Evolutionary conservation across 768 basidiomycete species (phyloP), one percentile per base, ranked within the genome.

Genomic region (Termitomyces sp.): DNA sequence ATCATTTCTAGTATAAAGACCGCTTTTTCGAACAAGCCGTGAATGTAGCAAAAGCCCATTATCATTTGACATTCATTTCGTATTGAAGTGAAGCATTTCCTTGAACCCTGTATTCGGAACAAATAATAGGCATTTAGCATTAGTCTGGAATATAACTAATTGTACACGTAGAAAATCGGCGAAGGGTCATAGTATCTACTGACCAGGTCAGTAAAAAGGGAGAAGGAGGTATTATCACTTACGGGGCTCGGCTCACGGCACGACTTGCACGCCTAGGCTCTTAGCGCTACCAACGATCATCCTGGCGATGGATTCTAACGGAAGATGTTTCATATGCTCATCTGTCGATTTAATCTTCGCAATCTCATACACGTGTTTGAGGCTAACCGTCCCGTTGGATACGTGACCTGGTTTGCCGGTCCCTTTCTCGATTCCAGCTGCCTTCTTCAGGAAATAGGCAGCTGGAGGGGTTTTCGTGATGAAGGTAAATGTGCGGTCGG

Each of bases 291-390:
- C 96, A 66, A 97, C 78, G 65, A 98, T 81, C 73, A 91, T 92
- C 70, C 88, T 88, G 34, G 93, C 89, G 56, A 99, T 89, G 67
- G 87, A 86, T 79, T 97, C 92, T 64, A 96, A 81, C 64, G 86
- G 85, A 65, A 97, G 81, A 71, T 91, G 90, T 77, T 85, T 90
- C 81, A 97, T 78, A 73, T 94, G 89, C 65, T 89, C 89, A 77
- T 99, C 97, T 70, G 83, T 85, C 57, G 86, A 83, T 80, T 99
- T 99, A 74, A 99, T 91, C 83, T 92, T 96, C 42, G 96, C 94
- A 72, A 99, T 97, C 81, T 98, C 97, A 75, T 95, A 98, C 72
- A 98, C 84, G 81, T 98, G 96, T 81, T 99, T 99, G 69, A 98
- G 83, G 71, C 85, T 91, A 73, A 98, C 82, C 50, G 91, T 94